Conservation (phyloP, 306 rosid species). For the Rosa rugosa region DNA sequence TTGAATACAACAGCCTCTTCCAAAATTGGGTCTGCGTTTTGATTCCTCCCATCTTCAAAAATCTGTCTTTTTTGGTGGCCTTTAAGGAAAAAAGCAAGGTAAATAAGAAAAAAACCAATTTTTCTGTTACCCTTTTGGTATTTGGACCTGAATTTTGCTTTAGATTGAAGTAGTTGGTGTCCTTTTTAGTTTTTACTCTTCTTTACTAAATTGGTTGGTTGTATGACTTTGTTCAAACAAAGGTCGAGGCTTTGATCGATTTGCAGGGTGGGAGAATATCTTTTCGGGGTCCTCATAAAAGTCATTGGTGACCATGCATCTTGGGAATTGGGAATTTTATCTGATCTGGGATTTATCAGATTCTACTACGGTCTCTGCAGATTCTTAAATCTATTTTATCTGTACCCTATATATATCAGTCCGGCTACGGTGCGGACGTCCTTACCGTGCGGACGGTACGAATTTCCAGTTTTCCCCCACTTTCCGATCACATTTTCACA, state of each 20-base stretch:
- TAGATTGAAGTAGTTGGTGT: conserved; percentile 47
- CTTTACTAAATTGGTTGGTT: conserved; percentile 16
- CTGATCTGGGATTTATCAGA: conserved; percentile 51
- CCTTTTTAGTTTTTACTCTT: not conserved
- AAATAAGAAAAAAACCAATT: conserved; percentile 14
- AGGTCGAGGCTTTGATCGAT: conserved; percentile 22
- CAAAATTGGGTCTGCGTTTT: conserved; percentile 26
- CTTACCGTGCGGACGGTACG: too few relatives aligned
- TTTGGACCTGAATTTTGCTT: conserved; percentile 45
- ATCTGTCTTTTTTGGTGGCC: conserved; percentile 26
- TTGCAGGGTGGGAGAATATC: conserved; percentile 27
- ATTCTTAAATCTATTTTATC: conserved; percentile 36
- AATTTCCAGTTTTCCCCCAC: too few relatives aligned
- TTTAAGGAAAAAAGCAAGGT: conserved; percentile 21
- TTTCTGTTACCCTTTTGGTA: conserved; percentile 27
- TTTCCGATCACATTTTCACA: too few relatives aligned
- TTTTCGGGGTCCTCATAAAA: conserved; percentile 24
- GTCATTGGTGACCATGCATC: conserved; percentile 42
- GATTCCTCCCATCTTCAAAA: conserved; percentile 28
- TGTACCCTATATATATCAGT: too few relatives aligned
- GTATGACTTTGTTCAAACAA: conserved; percentile 11
- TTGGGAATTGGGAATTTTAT: conserved; percentile 43
- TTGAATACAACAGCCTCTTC: not conserved
- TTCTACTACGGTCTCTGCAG: conserved; percentile 35
- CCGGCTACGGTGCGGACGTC: too few relatives aligned